These are phyloP conservation scores for Trichocomaceae sp. DNA, from an alignment of 2,329 filamentous ascomycete species.

Conservation along the genomic window DNA sequence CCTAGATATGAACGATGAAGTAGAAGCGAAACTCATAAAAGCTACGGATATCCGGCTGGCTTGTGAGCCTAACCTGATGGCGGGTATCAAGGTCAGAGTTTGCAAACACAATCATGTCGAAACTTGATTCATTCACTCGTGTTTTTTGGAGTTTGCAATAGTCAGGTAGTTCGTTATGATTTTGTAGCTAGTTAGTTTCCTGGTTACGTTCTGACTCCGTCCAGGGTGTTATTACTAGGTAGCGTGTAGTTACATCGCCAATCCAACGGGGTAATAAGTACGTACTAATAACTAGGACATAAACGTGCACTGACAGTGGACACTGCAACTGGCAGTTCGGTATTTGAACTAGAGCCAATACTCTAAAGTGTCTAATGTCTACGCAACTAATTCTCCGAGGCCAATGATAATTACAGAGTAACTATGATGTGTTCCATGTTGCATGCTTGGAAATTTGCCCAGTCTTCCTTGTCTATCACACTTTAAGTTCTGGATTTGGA, in stretches of 20 bases:
- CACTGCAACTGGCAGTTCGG: not conserved
- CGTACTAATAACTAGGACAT: not conserved
- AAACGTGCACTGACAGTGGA: not conserved
- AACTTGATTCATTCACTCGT: not conserved
- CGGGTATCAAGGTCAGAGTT: no score
- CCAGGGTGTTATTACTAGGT: no score
- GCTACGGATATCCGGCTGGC: no score
- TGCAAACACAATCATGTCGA: not conserved
- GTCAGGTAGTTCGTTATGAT: no score
- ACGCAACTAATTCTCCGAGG: not conserved
- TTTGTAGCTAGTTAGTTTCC: no score
- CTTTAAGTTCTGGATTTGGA: not conserved
- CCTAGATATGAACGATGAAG: no score
- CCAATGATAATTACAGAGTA: not conserved
- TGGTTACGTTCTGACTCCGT: no score
- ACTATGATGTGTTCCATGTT: not conserved
- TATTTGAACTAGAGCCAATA: not conserved
- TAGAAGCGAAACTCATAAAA: no score
- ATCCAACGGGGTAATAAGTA: not conserved
- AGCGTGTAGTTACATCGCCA: no score
- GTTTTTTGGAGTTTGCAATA: not conserved
- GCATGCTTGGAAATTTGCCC: not conserved
- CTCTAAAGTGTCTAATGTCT: no score
- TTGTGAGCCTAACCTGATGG: no score
- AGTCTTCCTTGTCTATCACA: not conserved